phyloP scores from a whole-genome alignment of 306 rosid species.

The Dryas alaskensis region DNA sequence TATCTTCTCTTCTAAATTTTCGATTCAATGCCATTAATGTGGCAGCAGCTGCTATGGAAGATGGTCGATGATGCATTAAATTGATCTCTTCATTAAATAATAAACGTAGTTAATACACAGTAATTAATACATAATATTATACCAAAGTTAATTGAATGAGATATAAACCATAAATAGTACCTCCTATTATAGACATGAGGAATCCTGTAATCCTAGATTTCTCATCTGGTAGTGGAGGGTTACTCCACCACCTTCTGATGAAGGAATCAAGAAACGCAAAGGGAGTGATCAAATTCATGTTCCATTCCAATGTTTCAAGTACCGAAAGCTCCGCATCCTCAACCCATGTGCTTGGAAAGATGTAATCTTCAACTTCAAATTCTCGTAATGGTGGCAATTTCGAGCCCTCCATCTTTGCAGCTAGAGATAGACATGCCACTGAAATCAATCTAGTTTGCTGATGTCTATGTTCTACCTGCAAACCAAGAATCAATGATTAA shows the following conservation, averaged over 20 bases:
- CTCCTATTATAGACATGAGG: conserved; percentile 52
- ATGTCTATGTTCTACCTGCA: background rate
- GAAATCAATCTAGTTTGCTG: conserved; percentile 53
- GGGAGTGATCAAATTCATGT: conserved; percentile 57
- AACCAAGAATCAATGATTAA: background rate
- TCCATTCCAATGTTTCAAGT: conserved; percentile 71
- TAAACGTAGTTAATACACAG: background rate
- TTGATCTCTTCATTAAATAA: conserved; percentile 51
- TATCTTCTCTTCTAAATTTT: conserved; percentile 42
- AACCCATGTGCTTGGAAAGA: conserved; percentile 45
- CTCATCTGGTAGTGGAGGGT: conserved; percentile 35
- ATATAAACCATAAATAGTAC: conserved; percentile 23
- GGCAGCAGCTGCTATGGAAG: conserved; percentile 73
- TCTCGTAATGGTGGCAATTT: conserved; percentile 50
- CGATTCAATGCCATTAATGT: conserved; percentile 55
- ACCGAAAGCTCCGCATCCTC: conserved; percentile 80
- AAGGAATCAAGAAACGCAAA: conserved; percentile 66
- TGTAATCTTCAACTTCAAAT: conserved; percentile 23
- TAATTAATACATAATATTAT: background rate
- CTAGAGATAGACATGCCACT: conserved; percentile 69
- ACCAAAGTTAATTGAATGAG: background rate
- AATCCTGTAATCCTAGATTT: conserved; percentile 35
- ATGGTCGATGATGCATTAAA: conserved; percentile 58
- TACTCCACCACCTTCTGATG: conserved; percentile 40
- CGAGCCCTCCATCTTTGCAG: conserved; percentile 75